phyloP scores from a whole-genome alignment of 805 yeast genomes.

The Saccharomyces kudriavzevii region DNA sequence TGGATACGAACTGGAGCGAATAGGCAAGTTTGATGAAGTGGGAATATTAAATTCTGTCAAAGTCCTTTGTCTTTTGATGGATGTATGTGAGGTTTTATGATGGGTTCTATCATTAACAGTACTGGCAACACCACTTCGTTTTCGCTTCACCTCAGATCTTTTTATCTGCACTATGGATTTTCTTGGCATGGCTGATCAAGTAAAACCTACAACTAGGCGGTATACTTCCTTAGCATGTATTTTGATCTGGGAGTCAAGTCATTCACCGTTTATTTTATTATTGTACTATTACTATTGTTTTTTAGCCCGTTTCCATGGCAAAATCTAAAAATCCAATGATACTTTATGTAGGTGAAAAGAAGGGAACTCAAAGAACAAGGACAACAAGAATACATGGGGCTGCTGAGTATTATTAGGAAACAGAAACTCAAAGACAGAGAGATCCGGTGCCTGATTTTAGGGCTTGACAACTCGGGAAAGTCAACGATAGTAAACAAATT shows the following conservation, averaged over 20 bases:
- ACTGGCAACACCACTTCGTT: not conserved
- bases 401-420: constrained; percentile 68
- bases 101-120: not conserved
- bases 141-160: constrained; percentile 10
- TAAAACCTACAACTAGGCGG: not conserved
- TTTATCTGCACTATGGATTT: constrained; percentile 13
- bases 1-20: not conserved
- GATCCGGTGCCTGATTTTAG: constrained; percentile 65
- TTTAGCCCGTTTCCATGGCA: not conserved
- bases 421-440: constrained; percentile 77
- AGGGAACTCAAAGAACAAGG: not conserved
- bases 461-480: constrained; percentile 88
- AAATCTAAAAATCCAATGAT: not conserved
- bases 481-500: constrained; percentile 67
- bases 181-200: constrained; percentile 3
- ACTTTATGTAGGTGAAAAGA: not conserved
- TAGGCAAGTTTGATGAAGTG: constrained; percentile 9
- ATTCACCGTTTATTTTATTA: not conserved
- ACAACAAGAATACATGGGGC: constrained; percentile 55
- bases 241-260: not conserved
- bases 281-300: not conserved
- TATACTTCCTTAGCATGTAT: not conserved
- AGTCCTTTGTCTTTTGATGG: constrained; percentile 17
- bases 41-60: constrained; percentile 23
- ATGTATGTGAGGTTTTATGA: not conserved